These are phyloP conservation scores for Starmerella bombicola DNA, from an alignment of 805 yeast genomes.

Conservation along the genomic window DNA sequence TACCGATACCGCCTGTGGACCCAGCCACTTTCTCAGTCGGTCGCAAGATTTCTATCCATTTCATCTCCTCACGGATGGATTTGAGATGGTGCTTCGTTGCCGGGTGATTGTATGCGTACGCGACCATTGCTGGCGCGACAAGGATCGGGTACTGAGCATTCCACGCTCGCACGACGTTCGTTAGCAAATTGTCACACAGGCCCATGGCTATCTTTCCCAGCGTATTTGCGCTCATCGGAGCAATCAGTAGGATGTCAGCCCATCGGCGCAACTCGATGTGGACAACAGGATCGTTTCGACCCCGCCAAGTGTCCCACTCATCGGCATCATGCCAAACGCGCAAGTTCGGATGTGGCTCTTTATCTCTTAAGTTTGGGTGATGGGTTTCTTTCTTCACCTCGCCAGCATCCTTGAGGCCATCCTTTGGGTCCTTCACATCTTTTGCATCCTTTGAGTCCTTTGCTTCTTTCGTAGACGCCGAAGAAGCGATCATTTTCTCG, in stretches of 20 bases:
- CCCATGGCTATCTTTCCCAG: conserved; percentile 82
- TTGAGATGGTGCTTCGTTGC: conserved; percentile 74
- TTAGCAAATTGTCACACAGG: conserved; percentile 79
- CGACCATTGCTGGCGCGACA: conserved; percentile 92
- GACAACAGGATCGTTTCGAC: conserved; percentile 76
- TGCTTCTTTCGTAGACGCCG: conserved; percentile 11
- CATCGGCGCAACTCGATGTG: conserved; percentile 80
- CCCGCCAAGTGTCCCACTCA: conserved; percentile 85
- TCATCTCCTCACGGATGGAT: conserved; percentile 75
- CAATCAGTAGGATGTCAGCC: conserved; percentile 50
- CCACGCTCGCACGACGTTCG: conserved; percentile 91
- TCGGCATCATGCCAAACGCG: conserved; percentile 87
- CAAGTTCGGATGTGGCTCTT: conserved; percentile 24
- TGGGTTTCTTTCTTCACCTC: neutral
- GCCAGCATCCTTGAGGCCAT: neutral
- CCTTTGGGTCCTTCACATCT: neutral
- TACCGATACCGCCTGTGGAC: conserved; percentile 92
- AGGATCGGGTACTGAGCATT: conserved; percentile 79
- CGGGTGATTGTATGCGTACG: conserved; percentile 79
- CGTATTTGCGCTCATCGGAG: conserved; percentile 92
- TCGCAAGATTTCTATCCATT: conserved; percentile 84
- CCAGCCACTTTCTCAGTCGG: conserved; percentile 92
- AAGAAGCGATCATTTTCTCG: conserved; percentile 48
- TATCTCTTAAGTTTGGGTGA: conserved; percentile 2
- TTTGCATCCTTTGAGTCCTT: neutral